These are phyloP conservation scores for Trichosporon ovoides DNA, from an alignment of 1,284 basidiomycete genomes.

Conservation along the genomic window DNA sequence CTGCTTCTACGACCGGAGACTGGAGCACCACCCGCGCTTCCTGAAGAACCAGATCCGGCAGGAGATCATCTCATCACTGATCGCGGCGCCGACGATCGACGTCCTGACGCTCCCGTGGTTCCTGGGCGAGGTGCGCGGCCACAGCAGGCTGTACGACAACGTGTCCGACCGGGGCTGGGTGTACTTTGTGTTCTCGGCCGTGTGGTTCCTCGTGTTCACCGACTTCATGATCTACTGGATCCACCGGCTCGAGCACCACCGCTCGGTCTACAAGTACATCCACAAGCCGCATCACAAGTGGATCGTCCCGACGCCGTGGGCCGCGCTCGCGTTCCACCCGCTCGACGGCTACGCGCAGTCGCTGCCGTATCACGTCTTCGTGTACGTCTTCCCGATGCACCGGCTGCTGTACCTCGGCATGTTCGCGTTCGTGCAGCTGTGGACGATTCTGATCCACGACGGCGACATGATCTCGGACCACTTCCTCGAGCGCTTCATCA, in stretches of 20 bases:
- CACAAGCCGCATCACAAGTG: conserved; percentile 99
- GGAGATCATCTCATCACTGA: conserved; percentile 73
- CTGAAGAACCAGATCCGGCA: conserved; percentile 72
- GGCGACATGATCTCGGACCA: conserved; percentile 99
- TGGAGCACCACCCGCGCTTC: conserved; percentile 93
- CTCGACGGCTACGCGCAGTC: conserved; percentile 92
- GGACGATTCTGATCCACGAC: conserved; percentile 95
- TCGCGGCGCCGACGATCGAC: conserved; percentile 74
- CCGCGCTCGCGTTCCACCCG: conserved; percentile 96
- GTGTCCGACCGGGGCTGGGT: conserved; percentile 57
- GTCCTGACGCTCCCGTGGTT: conserved; percentile 90
- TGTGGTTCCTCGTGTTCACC: conserved; percentile 80
- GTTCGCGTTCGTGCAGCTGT: conserved; percentile 84
- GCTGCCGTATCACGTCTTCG: conserved; percentile 89
- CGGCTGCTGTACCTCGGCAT: conserved; percentile 71
- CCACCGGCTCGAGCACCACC: conserved; percentile 85
- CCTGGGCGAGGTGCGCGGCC: conserved; percentile 82
- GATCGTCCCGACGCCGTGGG: conserved; percentile 95
- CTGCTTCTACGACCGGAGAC: conserved; percentile 89
- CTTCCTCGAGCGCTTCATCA: conserved; percentile 78
- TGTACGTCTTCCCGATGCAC: conserved; percentile 87
- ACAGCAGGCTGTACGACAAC: conserved; percentile 72
- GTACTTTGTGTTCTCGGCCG: conserved; percentile 43
- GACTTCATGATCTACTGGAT: conserved; percentile 92
- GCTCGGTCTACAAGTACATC: conserved; percentile 77